Base-by-base conservation (phyloP, 2,329 filamentous ascomycete genomes). In the Nothophaeocryptopus gaeumannii region DNA sequence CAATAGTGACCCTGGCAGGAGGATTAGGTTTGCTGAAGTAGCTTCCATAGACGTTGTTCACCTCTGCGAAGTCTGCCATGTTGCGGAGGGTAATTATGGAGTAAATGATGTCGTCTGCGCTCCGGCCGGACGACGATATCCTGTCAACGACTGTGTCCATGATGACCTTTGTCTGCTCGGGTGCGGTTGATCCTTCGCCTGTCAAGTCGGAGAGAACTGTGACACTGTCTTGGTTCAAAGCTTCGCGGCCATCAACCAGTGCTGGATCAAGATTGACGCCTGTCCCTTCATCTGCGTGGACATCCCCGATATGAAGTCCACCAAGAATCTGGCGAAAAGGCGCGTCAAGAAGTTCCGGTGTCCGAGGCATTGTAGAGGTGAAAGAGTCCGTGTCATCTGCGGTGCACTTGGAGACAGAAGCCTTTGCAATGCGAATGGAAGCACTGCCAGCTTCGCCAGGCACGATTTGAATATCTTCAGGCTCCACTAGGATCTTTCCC, bases 1-100 rank as follows among this genome's bases (percentile, higher is more conserved):
- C 85, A 41, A 97, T 81, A 5, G 90, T 95, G 42, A 95, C 86
- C 42, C 93, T 76, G 0, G 91, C 83, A 0, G 93, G 89, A 0
- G 93, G 93, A 57, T 91, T 95, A 0, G 91, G 86, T 41, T 79
- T 75, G 14, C 73, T 72, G 69, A 97, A 97, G 36, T 90, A 78
- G 8, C 78, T 75, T 5, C 82, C 83, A 69, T 97, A 99, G 55
- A 86, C 73, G 20, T 74, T 68, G 69, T 97, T 97, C 59, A 96
- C 75, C 12, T 73, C 63, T 0, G 82, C 75, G 68, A 97, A 99
- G 69, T 90, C 83, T 14, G 79, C 68, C 86, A 97, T 96, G 49
- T 78, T 78, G 45, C 86, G 83, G 31, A 99, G 80, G 41, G 95
- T 72, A 45, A 97, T 75, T 1, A 78, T 81, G 33, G 76, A 79